Base-by-base conservation (phyloP, 441 rosid genomes). In the Euphorbia schlechtendalii region DNA sequence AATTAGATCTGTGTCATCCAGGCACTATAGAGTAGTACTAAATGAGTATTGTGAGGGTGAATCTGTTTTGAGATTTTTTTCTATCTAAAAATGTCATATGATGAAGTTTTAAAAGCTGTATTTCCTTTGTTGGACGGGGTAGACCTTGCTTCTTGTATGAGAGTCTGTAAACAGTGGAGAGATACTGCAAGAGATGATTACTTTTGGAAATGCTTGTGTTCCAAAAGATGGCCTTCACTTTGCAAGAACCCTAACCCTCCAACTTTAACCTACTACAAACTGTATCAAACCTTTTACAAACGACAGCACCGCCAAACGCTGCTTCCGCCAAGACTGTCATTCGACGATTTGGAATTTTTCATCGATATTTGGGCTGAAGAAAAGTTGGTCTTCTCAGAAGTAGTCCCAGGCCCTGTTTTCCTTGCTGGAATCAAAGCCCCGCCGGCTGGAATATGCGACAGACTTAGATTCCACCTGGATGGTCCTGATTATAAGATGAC, bases 141-240 rank as follows among this genome's bases (percentile, higher is more conserved):
- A 53, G 93, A 90, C 76, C 95, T 88, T 11, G 91, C 89, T 0
- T 77, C 86, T 48, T 93, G 97, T 67, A 84, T 88, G 95, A 71
- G 57, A 7, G 98, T 93, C 21, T 79, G 84, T 70, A 93, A 76
- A 79, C 86, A 80, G 25, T 93, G 98, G 98, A 88, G 86, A 82
- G 79, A 73, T 25, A 45, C 83, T 51, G 92, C 95, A 1, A 74
- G 40, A 40, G 98, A 93, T 41, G 98, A 93, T 75, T 93, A 84
- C 74, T 75, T 88, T 27, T 93, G 98, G 98, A 93, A 87, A 80
- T 84, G 90, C 28, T 68, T 80, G 14, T 90, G 98, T 71, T 84
- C 86, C 22, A 83, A 80, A 78, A 81, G 80, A 79, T 93, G 98
- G 98, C 98, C 97, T 70, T 90, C 96, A 1, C 64, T 84, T 74